phyloP scores from a whole-genome alignment of 2,329 filamentous ascomycete genomes.

The Allantophomopsis cytisporea region DNA sequence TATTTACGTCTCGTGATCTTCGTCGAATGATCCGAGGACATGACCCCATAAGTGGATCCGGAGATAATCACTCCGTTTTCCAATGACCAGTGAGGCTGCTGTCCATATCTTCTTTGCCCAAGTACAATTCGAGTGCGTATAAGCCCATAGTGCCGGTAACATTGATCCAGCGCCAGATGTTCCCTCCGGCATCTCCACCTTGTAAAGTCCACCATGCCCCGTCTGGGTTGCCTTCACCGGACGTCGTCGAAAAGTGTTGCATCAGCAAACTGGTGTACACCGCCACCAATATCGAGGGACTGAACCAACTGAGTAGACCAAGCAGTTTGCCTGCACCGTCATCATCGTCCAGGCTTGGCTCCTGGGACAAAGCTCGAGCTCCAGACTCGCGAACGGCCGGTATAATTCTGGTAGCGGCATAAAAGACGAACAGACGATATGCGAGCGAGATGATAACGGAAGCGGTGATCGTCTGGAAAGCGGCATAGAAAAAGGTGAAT shows the following conservation, averaged over 20 bases:
- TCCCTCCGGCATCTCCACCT: conserved; percentile 70
- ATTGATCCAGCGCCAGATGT: conserved; percentile 90
- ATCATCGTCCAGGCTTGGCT: conserved; percentile 73
- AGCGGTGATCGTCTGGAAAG: conserved; percentile 88
- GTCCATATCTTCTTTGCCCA: conserved; percentile 73
- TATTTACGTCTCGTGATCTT: no score
- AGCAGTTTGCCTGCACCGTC: conserved; percentile 72
- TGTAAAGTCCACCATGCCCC: conserved; percentile 75
- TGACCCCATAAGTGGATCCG: no score
- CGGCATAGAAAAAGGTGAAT: conserved; percentile 77
- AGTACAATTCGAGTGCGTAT: conserved; percentile 81
- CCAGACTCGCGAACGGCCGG: conserved; percentile 83
- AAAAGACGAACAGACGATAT: conserved; percentile 90
- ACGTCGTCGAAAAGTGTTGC: conserved; percentile 80
- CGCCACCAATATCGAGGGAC: conserved; percentile 83
- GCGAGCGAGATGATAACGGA: conserved; percentile 91
- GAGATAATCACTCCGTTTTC: conserved; percentile 55
- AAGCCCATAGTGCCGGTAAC: conserved; percentile 77
- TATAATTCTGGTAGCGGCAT: conserved; percentile 90
- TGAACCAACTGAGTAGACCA: conserved; percentile 84
- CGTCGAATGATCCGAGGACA: no score
- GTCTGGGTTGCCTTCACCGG: conserved; percentile 45
- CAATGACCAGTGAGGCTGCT: conserved; percentile 64
- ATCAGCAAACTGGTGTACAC: conserved; percentile 93
- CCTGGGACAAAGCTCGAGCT: conserved; percentile 68